Evolutionary conservation across 2,329 filamentous ascomycete genomes (phyloP).

Genomic region (Berkeleyomyces rouxiae): DNA sequence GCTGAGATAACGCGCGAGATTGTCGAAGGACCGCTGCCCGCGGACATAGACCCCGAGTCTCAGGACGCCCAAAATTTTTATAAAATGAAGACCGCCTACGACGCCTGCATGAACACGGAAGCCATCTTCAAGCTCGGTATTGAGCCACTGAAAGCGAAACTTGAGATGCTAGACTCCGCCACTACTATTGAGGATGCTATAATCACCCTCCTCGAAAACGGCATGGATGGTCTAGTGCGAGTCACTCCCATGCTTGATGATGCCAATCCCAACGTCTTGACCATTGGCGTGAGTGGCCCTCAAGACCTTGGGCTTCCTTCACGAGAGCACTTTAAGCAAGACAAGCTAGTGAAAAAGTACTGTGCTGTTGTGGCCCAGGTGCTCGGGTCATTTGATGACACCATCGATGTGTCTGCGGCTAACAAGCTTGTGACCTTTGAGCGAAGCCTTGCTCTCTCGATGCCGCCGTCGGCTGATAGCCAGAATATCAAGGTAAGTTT

Average conservation of each 20-base stretch:
- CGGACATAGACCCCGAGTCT: conserved; percentile 18
- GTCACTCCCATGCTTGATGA: conserved; percentile 27
- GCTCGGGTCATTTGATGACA: conserved; percentile 20
- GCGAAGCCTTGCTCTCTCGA: conserved; percentile 41
- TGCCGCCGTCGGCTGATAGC: conserved; percentile 39
- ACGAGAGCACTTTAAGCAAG: conserved; percentile 43
- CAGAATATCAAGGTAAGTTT: conserved; percentile 38
- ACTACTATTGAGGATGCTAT: conserved; percentile 26
- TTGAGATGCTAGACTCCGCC: conserved; percentile 30
- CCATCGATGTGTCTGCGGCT: conserved; percentile 25
- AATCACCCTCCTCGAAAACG: conserved; percentile 29
- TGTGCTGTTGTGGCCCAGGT: conserved; percentile 18
- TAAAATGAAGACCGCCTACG: conserved; percentile 47
- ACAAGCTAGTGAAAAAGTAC: conserved; percentile 35
- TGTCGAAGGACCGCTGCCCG: conserved; percentile 39
- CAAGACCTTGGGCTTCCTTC: conserved; percentile 42
- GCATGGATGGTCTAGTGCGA: conserved; percentile 24
- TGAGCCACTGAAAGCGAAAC: conserved; percentile 36
- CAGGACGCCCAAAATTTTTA: conserved; percentile 46
- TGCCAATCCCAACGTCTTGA: conserved; percentile 23
- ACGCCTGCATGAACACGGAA: conserved; percentile 48
- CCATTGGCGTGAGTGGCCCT: conserved; percentile 27
- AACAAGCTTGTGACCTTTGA: conserved; percentile 37
- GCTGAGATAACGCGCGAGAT: conserved; percentile 44
- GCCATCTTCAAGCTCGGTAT: conserved; percentile 37